Base-by-base conservation (phyloP, 306 rosid genomes). In the Vachellia pachyceras region DNA sequence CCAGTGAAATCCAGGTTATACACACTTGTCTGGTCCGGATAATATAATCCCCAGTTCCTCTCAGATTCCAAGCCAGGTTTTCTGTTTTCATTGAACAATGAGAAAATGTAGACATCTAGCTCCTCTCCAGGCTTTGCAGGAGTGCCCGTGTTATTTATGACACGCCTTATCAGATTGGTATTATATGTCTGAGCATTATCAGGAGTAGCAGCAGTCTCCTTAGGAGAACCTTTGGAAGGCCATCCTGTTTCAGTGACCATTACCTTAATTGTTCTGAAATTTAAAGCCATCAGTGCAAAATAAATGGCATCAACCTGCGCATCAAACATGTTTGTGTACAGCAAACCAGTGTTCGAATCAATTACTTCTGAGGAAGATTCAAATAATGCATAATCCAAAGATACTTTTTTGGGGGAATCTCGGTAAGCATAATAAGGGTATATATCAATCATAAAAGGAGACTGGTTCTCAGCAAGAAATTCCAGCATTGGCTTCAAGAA, bases 181-280 rank as follows among this genome's bases (percentile, higher is more conserved):
- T 87, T 96, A 82, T 90, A 96, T 23, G 84, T 92, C 79, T 96
- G 99, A 65, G 99, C 90, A 70, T 86, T 86, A 71, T 86, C 90
- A 17, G 87, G 84, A 52, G 90, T 86, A 50, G 99, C 99, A 75
- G 97, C 92, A 10, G 87, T 90, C 89, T 96, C 99, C 90, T 92
- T 96, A 7, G 97, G 94, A 0, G 99, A 93, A 55, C 99, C 99
- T 73, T 94, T 96, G 15, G 98, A 90, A 75, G 99, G 99, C 99
- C 99, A 96, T 64, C 99, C 99, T 22, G 99, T 96, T 85, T 96
- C 99, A 4, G 98, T 90, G 77, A 96, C 97, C 94, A 92, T 90
- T 75, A 96, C 84, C 85, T 87, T 92, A 67, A 96, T 89, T 68
- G 98, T 96, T 86, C 90, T 83, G 82, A 96, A 96, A 79, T 96